A percentile compares a stretch with the other conserved stretches of the same genome.
Conservation (phyloP, 257 asterid species). For the Solanum paucissectum region DNA sequence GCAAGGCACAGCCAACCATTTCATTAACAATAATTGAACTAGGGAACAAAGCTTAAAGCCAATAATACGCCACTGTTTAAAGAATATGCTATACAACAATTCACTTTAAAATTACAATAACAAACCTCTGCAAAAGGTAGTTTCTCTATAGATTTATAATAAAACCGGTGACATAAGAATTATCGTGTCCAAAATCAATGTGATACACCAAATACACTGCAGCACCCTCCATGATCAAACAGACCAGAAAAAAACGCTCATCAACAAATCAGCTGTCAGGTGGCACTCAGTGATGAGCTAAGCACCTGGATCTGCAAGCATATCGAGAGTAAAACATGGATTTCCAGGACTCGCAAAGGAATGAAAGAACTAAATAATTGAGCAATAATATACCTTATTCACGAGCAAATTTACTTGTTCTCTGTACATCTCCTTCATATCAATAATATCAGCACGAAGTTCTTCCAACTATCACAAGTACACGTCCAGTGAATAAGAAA, state of each 20-base stretch:
- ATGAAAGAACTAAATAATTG: not conserved
- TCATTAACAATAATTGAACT: not conserved
- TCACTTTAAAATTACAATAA: not conserved
- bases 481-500: not conserved
- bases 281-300: conserved; percentile 39
- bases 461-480: conserved; percentile 67
- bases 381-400: conserved; percentile 42
- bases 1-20: not conserved
- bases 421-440: conserved; percentile 94
- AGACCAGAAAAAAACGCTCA: not conserved
- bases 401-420: conserved; percentile 97
- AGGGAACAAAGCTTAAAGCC: not conserved
- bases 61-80: not conserved
- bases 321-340: not conserved
- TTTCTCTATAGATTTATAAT: not conserved
- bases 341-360: not conserved
- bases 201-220: not conserved
- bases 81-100: not conserved
- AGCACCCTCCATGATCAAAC: not conserved
- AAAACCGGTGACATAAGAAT: not conserved
- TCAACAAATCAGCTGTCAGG: conserved; percentile 8
- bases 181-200: not conserved
- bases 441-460: conserved; percentile 86
- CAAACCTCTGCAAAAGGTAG: not conserved
- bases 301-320: conserved; percentile 58